Evolutionary conservation across 2,329 filamentous ascomycete genomes (phyloP).

Genomic region (Fusarium azukiicola): DNA sequence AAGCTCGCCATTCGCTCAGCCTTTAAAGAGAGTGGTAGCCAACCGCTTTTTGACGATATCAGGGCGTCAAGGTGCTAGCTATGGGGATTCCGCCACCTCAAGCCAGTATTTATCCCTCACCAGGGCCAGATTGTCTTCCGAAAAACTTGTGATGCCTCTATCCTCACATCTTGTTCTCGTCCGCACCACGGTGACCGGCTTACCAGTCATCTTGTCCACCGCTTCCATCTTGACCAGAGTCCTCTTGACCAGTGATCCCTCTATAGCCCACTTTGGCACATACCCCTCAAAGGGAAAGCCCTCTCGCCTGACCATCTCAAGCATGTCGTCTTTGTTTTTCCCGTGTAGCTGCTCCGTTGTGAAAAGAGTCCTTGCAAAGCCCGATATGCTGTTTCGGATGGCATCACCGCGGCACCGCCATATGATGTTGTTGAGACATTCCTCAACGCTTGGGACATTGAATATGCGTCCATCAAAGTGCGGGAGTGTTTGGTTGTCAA

Average conservation of each 20-base stretch:
- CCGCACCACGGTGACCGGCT: conserved; percentile 27
- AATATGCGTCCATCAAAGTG: conserved; percentile 40
- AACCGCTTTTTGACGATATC: neutral
- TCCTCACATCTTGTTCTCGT: conserved; percentile 39
- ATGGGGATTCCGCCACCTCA: neutral
- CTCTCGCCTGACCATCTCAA: conserved; percentile 39
- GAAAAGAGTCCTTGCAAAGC: conserved; percentile 42
- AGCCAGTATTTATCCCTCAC: conserved; percentile 41
- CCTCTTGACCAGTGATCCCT: conserved; percentile 42
- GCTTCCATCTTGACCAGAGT: conserved; percentile 25
- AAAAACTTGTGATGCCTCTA: conserved; percentile 38
- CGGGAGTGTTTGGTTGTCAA: neutral
- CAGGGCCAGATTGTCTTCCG: conserved; percentile 26
- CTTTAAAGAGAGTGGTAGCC: too few relatives aligned
- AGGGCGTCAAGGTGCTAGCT: too few relatives aligned
- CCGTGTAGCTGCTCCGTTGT: conserved; percentile 36
- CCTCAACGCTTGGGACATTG: conserved; percentile 39
- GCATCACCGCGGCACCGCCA: conserved; percentile 43
- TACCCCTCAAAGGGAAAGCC: conserved; percentile 31
- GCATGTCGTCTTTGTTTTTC: conserved; percentile 41
- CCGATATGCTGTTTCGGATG: conserved; percentile 40
- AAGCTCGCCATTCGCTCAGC: too few relatives aligned
- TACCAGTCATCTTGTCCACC: conserved; percentile 32
- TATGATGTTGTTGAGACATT: conserved; percentile 38
- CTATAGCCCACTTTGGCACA: conserved; percentile 38